Conservation (phyloP, 1,284 basidiomycete genomes). For the Ceratobasidium sp. region DNA sequence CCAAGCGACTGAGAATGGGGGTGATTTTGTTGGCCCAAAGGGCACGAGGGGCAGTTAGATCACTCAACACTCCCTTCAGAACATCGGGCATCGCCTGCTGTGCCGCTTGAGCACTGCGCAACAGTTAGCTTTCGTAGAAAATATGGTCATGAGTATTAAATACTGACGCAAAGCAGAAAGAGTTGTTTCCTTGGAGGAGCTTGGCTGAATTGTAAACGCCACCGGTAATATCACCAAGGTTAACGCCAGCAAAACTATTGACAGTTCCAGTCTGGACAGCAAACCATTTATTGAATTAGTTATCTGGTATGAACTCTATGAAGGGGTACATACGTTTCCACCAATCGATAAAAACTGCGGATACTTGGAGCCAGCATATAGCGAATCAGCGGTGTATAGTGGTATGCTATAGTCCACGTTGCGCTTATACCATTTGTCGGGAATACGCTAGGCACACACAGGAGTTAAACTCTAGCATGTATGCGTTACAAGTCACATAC, state of each 20-base stretch:
- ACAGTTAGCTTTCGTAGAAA: not conserved
- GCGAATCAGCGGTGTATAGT: constrained; percentile 31
- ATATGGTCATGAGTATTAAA: not conserved
- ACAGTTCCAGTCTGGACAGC: constrained; percentile 31
- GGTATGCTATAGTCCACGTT: constrained; percentile 48
- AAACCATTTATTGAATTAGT: no score
- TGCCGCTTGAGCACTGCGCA: constrained; percentile 30
- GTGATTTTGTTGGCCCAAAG: constrained; percentile 11
- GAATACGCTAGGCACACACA: not conserved
- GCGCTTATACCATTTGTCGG: constrained; percentile 49
- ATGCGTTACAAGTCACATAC: not conserved
- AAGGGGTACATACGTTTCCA: constrained; percentile 47
- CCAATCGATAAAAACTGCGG: constrained; percentile 49
- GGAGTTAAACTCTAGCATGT: not conserved
- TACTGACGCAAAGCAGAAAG: constrained; percentile 48
- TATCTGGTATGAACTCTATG: not conserved
- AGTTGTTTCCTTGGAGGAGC: constrained; percentile 49
- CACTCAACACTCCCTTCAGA: not conserved
- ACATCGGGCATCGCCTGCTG: constrained; percentile 17
- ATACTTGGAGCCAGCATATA: constrained; percentile 26
- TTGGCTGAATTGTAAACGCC: constrained; percentile 48
- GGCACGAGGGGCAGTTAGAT: not conserved
- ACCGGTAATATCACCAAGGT: constrained; percentile 49
- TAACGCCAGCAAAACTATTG: constrained; percentile 49
- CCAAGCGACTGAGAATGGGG: constrained; percentile 8